phyloP scores from a whole-genome alignment of 2,329 filamentous ascomycete genomes.

The Ceratocystiopsis minuta region DNA sequence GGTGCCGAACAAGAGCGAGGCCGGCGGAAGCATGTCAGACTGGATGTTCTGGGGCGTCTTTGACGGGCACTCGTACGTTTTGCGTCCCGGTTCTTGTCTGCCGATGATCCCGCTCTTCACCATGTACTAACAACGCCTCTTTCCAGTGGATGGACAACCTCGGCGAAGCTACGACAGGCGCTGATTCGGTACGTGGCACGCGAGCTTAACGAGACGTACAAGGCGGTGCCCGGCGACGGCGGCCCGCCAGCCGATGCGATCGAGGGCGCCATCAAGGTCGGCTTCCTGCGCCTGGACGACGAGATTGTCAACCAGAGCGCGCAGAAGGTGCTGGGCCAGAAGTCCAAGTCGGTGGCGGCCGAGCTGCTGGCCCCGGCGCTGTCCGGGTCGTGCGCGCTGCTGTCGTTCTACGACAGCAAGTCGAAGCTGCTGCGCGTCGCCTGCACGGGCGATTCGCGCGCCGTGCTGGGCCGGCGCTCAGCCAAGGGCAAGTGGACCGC shows the following conservation, averaged over 20 bases:
- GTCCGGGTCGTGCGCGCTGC: conserved; percentile 88
- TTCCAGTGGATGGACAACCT: conserved; percentile 84
- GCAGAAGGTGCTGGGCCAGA: conserved; percentile 72
- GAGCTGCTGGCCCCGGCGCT: conserved; percentile 77
- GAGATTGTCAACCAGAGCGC: conserved; percentile 92
- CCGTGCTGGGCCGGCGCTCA: conserved; percentile 68
- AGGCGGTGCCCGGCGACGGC: conserved; percentile 38
- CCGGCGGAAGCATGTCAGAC: conserved; percentile 46
- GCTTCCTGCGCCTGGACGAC: conserved; percentile 74
- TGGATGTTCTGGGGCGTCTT: conserved; percentile 99
- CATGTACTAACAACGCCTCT: background rate
- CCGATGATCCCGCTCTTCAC: background rate
- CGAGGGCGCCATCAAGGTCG: conserved; percentile 79
- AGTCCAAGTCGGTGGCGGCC: conserved; percentile 78
- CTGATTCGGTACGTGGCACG: conserved; percentile 84
- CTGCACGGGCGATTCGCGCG: conserved; percentile 90
- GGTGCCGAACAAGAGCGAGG: conserved; percentile 40
- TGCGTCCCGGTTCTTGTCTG: background rate
- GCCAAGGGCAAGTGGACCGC: conserved; percentile 80
- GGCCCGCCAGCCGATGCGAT: conserved; percentile 63
- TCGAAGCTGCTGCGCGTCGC: conserved; percentile 82
- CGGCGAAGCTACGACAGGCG: conserved; percentile 81
- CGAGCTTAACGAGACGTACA: conserved; percentile 85
- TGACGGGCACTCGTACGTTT: conserved; percentile 78
- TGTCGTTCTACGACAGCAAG: conserved; percentile 87